Conservation (phyloP, 257 asterid genomes). For the Craterostigma plantagineum region DNA sequence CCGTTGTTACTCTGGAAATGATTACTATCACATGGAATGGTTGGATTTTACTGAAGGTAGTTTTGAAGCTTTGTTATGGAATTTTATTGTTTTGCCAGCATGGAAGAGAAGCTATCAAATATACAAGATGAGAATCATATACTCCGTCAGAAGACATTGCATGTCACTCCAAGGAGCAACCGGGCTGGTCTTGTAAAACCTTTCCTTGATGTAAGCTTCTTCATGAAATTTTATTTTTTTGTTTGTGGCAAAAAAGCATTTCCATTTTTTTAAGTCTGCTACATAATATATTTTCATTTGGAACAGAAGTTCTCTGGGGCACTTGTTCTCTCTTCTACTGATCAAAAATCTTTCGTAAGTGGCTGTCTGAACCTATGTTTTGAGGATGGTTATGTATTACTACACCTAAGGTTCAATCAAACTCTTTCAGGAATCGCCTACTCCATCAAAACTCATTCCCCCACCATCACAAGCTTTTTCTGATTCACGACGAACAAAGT, state of each 20-base stretch:
- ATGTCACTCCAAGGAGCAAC: slow-evolving; percentile 54
- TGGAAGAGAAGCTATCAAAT: slow-evolving; percentile 67
- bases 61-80: not conserved
- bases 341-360: slow-evolving; percentile 66
- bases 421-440: slow-evolving; percentile 75
- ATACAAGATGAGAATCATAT: slow-evolving; percentile 63
- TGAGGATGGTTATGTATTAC: too few relatives aligned
- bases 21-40: too few relatives aligned
- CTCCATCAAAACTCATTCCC: slow-evolving; percentile 66
- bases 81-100: slow-evolving; percentile 25
- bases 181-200: slow-evolving; percentile 53
- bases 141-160: slow-evolving; percentile 65
- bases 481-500: slow-evolving; percentile 66
- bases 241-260: not conserved
- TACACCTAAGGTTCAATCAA: slow-evolving; percentile 2
- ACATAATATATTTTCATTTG: slow-evolving; percentile 6
- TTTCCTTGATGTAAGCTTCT: slow-evolving; percentile 51
- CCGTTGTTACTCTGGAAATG: too few relatives aligned
- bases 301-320: slow-evolving; percentile 65
- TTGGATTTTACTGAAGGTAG: not conserved
- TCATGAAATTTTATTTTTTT: not conserved
- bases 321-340: slow-evolving; percentile 46
- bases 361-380: slow-evolving; percentile 4
- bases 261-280: slow-evolving; percentile 2
- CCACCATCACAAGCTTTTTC: slow-evolving; percentile 67